Evolutionary conservation across 169 alveolate species (phyloP).

Genomic region (Ichthyophthirius multifiliis): DNA sequence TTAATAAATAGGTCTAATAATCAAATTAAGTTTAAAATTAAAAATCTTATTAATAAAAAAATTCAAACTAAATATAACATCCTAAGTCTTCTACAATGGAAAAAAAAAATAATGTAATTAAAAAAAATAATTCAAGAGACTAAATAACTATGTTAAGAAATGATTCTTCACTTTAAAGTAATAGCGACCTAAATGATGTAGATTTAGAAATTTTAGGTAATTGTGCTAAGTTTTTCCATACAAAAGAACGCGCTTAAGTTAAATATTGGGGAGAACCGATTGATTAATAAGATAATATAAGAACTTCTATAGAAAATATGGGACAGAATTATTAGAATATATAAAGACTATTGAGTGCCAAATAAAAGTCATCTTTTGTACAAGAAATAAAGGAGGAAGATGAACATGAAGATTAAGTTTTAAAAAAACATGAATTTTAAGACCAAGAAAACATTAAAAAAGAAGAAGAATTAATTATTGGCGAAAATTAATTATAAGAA

Average conservation of each 20-base stretch:
- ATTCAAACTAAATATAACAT: not conserved
- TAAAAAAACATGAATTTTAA: too few species aligned
- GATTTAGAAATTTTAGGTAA: slow-evolving; percentile 5
- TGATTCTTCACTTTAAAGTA: not conserved
- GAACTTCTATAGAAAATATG: not conserved
- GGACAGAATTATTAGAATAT: not conserved
- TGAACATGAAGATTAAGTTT: not conserved
- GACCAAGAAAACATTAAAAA: too few species aligned
- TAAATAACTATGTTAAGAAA: not conserved
- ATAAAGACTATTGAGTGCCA: not conserved
- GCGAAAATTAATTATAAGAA: too few species aligned
- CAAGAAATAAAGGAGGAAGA: slow-evolving; percentile 2
- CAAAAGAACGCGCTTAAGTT: not conserved
- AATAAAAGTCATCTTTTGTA: not conserved
- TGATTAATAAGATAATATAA: not conserved
- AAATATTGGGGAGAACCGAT: not conserved
- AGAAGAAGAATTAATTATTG: too few species aligned
- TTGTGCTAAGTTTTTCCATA: not conserved
- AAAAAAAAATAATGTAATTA: not conserved
- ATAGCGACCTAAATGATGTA: not conserved
- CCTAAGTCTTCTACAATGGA: not conserved
- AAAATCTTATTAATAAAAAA: not conserved
- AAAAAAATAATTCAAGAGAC: not conserved
- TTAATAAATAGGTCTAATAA: not conserved
- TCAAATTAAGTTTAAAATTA: not conserved